A percentile compares a stretch with the other conserved stretches of the same genome.
Evolutionary conservation across 805 yeast genomes (phyloP).

Genomic region (Zygotorulaspora danielsina): DNA sequence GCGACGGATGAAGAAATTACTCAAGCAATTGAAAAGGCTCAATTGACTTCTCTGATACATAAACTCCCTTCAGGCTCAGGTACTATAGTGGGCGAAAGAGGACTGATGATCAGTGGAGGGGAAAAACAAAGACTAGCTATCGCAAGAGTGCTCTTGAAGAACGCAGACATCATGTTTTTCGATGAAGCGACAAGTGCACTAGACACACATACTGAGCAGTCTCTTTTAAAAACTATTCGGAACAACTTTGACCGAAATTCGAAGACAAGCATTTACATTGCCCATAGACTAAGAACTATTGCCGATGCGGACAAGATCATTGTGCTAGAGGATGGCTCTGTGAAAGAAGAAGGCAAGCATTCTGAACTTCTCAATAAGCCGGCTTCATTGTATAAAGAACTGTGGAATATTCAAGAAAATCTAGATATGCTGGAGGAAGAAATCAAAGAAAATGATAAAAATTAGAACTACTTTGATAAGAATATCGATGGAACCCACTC

Average conservation of each 20-base stretch:
- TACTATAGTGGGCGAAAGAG: constrained; percentile 93
- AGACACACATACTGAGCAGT: constrained; percentile 94
- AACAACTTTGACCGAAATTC: constrained; percentile 52
- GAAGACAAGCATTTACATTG: constrained; percentile 83
- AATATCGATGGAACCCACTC: no score
- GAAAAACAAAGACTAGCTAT: constrained; percentile 95
- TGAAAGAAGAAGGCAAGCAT: constrained; percentile 88
- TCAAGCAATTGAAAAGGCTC: constrained; percentile 62
- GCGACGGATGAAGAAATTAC: constrained; percentile 71
- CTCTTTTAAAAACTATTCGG: constrained; percentile 69
- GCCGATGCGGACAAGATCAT: constrained; percentile 93
- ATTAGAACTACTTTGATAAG: no score
- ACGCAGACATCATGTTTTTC: constrained; percentile 85
- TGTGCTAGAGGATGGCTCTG: constrained; percentile 72
- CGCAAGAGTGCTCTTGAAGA: constrained; percentile 81
- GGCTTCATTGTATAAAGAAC: constrained; percentile 63
- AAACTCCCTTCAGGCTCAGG: constrained; percentile 79
- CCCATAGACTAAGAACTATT: constrained; percentile 88
- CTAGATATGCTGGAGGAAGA: constrained; percentile 47
- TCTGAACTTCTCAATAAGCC: constrained; percentile 48
- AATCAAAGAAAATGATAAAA: constrained; percentile 26
- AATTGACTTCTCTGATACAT: constrained; percentile 55
- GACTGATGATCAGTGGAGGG: constrained; percentile 99
- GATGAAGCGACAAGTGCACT: constrained; percentile 97
- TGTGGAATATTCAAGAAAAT: constrained; percentile 92